Percentiles rank a stretch among this genome's conserved stretches.
Evolutionary conservation across 495 filamentous ascomycete species (phyloP).

Genomic region (Filosporella fistucella): DNA sequence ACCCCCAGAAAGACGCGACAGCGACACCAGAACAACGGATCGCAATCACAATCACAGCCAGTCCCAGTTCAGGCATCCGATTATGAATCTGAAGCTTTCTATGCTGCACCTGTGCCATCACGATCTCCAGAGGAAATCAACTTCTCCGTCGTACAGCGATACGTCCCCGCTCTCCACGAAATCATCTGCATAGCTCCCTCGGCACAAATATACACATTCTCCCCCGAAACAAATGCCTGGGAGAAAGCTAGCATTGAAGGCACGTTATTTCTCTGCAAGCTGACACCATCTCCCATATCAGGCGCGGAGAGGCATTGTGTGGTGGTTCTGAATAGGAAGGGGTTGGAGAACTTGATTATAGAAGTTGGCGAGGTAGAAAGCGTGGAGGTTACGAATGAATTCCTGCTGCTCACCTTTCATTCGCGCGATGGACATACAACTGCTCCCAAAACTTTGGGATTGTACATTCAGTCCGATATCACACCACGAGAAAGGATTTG

Average conservation of each 20-base stretch:
- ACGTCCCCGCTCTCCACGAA: slow-evolving; percentile 59
- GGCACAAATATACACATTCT: slow-evolving; percentile 75
- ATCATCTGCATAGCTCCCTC: slow-evolving; percentile 76
- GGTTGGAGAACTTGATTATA: slow-evolving; percentile 31
- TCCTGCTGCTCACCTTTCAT: slow-evolving; percentile 18
- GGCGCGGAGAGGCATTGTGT: slow-evolving; percentile 21
- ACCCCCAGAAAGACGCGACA: slow-evolving; percentile 31
- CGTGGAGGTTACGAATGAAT: slow-evolving; percentile 26
- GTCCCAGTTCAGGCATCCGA: slow-evolving; percentile 45
- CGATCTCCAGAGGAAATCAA: slow-evolving; percentile 75
- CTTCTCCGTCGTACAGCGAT: slow-evolving; percentile 69
- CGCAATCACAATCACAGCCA: slow-evolving; percentile 26
- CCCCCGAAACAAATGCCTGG: slow-evolving; percentile 56
- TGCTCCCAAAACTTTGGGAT: slow-evolving; percentile 11
- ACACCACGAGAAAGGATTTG: slow-evolving; percentile 8
- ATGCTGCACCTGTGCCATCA: slow-evolving; percentile 34
- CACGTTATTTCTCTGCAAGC: slow-evolving; percentile 72
- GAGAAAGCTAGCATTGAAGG: slow-evolving; percentile 76
- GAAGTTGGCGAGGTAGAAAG: slow-evolving; percentile 21
- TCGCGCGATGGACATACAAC: not conserved
- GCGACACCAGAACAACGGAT: slow-evolving; percentile 35
- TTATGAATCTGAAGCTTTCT: slow-evolving; percentile 56
- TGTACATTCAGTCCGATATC: slow-evolving; percentile 8
- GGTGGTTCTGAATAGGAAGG: slow-evolving; percentile 30
- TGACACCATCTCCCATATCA: slow-evolving; percentile 14